phyloP scores from a whole-genome alignment of 2,329 filamentous ascomycete genomes.

The Epichloe bromicola region DNA sequence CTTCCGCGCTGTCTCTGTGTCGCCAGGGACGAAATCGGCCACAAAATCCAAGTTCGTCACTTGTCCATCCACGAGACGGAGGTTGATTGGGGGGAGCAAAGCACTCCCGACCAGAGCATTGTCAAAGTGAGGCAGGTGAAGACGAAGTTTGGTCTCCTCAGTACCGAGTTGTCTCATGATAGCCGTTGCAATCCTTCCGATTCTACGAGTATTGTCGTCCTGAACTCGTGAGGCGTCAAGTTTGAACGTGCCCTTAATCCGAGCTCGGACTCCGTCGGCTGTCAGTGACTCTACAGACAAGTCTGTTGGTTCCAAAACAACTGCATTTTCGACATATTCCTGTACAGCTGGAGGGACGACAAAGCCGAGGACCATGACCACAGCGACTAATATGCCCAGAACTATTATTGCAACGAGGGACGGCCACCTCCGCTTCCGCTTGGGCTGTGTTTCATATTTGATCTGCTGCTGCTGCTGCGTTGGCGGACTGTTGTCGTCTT shows the following conservation, averaged over 20 bases:
- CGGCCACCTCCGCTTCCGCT: conserved; percentile 46
- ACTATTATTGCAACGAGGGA: conserved; percentile 60
- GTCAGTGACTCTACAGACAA: conserved; percentile 81
- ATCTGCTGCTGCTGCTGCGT: conserved; percentile 16
- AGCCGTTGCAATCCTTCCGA: conserved; percentile 71
- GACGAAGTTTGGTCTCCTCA: conserved; percentile 55
- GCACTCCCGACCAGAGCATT: conserved; percentile 68
- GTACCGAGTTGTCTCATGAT: conserved; percentile 66
- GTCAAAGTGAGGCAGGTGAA: conserved; percentile 74
- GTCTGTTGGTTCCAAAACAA: conserved; percentile 69
- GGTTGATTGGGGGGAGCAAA: conserved; percentile 57
- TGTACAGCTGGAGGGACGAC: conserved; percentile 68
- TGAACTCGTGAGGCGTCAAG: conserved; percentile 68
- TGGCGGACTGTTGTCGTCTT: conserved; percentile 6
- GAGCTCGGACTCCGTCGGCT: conserved; percentile 59
- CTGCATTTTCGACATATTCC: conserved; percentile 74
- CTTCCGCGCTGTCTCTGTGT: conserved; percentile 61
- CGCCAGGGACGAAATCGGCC: conserved; percentile 61
- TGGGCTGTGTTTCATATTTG: conserved; percentile 13
- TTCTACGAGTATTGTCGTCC: conserved; percentile 55
- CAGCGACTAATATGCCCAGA: conserved; percentile 48
- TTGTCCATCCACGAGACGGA: conserved; percentile 67
- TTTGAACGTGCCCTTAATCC: conserved; percentile 68
- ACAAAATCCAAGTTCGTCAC: conserved; percentile 69
- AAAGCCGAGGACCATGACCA: conserved; percentile 68